Evolutionary conservation across 192 early-diverging fungal genomes (phyloP), one percentile per base, ranked within the genome.

Genomic region (Gryganskiella cystojenkinii): DNA sequence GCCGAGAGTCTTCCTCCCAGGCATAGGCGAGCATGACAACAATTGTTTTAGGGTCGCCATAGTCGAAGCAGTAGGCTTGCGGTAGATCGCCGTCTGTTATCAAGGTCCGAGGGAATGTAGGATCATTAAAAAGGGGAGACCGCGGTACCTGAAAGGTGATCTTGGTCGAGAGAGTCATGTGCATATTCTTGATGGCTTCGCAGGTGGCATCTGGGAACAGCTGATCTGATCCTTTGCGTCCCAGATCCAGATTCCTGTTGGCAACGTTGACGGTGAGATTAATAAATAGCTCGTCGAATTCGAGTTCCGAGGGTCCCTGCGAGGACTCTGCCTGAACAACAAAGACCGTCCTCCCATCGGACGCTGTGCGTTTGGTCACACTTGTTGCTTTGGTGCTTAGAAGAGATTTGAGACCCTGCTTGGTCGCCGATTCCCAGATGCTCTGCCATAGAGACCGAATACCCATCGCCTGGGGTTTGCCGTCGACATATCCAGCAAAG

Each of bases 1-100:
- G 56, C 22, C 17, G n/a, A 42, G 51, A 53, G 27, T 53, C 51
- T 53, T 58, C 56, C 37, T 58, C 56, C 56, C 40, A 44, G 56
- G 56, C 56, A 44, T 58, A 58, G 4, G 35, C 35, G 20, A 58
- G 56, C 34, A 58, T 58, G 35, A 58, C 56, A 42, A 58, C 56
- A 27, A 58, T 33, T 42, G 35, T 44, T 42, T 58, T 25, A 42
- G 56, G 40, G 35, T 58, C 56, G 22, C 40, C 35, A 58, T 43
- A 58, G 34, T 58, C 56, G 56, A 58, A 58, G 35, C 56, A 58
- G 40, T 42, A 58, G 34, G 35, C 56, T 58, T 58, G 56, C 8
- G 56, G 56, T 3, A 58, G 56, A 42, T 58, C 34, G 5, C 34
- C 56, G 6, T 58, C 35, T 25, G 56, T 58, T 35, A 58, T 25